phyloP scores from a whole-genome alignment of 2,329 filamentous ascomycete species.

The Aspergillus brasiliensis region DNA sequence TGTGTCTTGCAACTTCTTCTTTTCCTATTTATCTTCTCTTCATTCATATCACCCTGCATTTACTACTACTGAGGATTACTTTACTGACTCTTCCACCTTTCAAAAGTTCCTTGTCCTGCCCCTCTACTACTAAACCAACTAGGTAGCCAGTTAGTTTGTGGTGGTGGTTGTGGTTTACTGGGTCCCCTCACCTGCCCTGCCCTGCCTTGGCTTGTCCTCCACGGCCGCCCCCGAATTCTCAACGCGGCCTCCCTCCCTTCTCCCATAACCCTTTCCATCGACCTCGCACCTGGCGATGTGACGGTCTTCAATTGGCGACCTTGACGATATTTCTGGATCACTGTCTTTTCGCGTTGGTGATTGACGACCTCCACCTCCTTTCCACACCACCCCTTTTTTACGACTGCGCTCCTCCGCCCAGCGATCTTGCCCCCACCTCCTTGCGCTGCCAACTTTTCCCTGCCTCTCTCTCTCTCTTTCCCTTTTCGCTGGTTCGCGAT shows the following conservation, averaged over 20 bases:
- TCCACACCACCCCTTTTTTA: slow-evolving; percentile 17
- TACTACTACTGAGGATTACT: too few relatives aligned
- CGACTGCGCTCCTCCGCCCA: slow-evolving; percentile 17
- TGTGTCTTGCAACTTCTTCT: background rate
- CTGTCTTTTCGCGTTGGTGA: slow-evolving; percentile 14
- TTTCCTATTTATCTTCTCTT: too few relatives aligned
- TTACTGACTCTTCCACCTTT: too few relatives aligned
- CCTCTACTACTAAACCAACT: background rate
- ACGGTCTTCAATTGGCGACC: slow-evolving; percentile 6
- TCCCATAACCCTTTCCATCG: background rate
- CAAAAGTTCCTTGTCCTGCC: background rate
- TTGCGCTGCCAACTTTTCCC: slow-evolving; percentile 9
- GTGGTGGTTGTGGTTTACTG: background rate
- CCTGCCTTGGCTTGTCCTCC: background rate
- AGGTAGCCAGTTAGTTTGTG: too few relatives aligned
- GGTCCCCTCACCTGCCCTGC: slow-evolving; percentile 2
- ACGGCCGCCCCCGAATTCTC: background rate
- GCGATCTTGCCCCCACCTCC: slow-evolving; percentile 12
- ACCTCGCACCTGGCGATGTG: slow-evolving; percentile 18
- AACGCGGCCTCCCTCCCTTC: slow-evolving; percentile 1
- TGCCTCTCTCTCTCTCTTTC: slow-evolving; percentile 3
- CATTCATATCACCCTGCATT: too few relatives aligned
- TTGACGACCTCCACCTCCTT: slow-evolving; percentile 20
- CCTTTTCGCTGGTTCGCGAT: slow-evolving; percentile 16
- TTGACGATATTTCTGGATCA: slow-evolving; percentile 7